These are phyloP conservation scores for Dioszegia hungarica DNA, from an alignment of 768 basidiomycete species.

Conservation along the genomic window DNA sequence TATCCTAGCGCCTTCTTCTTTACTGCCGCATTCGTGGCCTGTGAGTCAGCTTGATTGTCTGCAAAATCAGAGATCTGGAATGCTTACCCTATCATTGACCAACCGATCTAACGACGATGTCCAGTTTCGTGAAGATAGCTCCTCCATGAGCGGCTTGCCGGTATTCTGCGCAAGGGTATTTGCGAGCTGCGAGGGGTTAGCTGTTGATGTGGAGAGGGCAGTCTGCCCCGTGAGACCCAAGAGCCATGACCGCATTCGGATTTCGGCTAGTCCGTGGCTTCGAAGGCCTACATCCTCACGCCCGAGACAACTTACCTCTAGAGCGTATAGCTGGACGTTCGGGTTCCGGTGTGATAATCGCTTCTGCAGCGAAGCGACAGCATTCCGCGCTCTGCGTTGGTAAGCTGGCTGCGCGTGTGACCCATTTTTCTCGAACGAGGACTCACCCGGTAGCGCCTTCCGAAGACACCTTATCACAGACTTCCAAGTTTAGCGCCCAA, in stretches of 20 bases:
- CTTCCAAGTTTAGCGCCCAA: constrained; percentile 87
- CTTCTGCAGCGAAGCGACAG: constrained; percentile 77
- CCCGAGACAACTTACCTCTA: constrained; percentile 59
- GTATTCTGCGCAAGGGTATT: constrained; percentile 93
- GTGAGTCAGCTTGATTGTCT: constrained; percentile 2
- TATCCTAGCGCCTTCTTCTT: constrained; percentile 65
- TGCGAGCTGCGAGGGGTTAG: constrained; percentile 55
- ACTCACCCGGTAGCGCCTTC: constrained; percentile 79
- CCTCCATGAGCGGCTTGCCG: constrained; percentile 69
- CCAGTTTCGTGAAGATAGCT: constrained; percentile 84
- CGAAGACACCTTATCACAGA: constrained; percentile 94
- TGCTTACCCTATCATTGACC: constrained; percentile 72
- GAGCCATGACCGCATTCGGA: too few relatives aligned
- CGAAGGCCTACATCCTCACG: too few relatives aligned
- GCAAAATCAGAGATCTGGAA: neutral
- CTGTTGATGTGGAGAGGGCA: too few relatives aligned
- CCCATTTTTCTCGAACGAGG: neutral
- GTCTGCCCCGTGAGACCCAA: too few relatives aligned
- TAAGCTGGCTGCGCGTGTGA: constrained; percentile 5
- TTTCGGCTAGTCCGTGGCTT: too few relatives aligned
- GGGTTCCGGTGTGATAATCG: constrained; percentile 89
- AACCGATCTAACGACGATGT: constrained; percentile 82
- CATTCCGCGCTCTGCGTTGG: constrained; percentile 68
- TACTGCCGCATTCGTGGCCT: constrained; percentile 93
- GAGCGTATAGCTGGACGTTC: constrained; percentile 91